Evolutionary conservation across 139 green algal genomes (phyloP).

Genomic region (Tetradesmus lagerheimii): DNA sequence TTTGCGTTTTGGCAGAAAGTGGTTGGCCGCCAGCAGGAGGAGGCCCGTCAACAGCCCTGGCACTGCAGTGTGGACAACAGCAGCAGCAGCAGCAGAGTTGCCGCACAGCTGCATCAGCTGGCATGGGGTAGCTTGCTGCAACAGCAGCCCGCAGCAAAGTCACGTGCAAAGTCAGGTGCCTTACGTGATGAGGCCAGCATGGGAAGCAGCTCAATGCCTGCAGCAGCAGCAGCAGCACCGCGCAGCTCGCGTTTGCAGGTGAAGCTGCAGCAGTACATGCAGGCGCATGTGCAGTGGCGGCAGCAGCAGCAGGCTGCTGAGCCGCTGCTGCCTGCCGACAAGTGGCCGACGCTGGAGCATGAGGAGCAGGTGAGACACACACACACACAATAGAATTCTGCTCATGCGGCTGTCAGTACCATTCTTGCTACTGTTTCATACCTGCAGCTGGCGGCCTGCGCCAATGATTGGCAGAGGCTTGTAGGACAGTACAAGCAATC

Average conservation of each 20-base stretch:
- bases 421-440: no score
- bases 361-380: constrained; percentile 44
- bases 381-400: no score
- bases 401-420: neutral
- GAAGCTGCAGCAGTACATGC: constrained; percentile 32
- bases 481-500: no score
- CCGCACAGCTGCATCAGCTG: constrained; percentile 7
- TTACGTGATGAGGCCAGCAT: neutral
- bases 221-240: constrained; percentile 6
- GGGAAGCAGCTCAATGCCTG: neutral
- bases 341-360: constrained; percentile 18
- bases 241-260: neutral
- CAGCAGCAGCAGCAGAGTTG: neutral
- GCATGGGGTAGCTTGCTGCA: constrained; percentile 22
- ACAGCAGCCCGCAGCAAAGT: neutral
- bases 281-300: constrained; percentile 10
- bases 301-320: neutral
- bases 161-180: neutral
- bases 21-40: neutral
- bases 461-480: no score
- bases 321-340: neutral
- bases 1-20: neutral
- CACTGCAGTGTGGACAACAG: neutral
- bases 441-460: neutral
- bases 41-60: neutral